Conservation (phyloP, 768 basidiomycete species). For the Russula compacta region DNA sequence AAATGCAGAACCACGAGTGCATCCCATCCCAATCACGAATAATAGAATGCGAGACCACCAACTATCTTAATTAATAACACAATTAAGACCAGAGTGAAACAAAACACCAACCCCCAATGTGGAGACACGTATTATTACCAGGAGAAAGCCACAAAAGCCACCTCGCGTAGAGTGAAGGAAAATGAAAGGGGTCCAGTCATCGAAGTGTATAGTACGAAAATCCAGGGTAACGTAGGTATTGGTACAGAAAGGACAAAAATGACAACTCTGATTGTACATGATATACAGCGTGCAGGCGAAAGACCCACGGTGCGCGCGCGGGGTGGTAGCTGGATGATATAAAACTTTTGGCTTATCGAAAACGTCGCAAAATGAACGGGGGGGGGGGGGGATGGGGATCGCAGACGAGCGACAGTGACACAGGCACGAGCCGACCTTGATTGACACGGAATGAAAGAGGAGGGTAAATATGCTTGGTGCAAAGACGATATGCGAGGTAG, state of each 20-base stretch:
- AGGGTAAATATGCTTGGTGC: slow-evolving; percentile 5
- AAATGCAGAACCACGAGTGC: no score
- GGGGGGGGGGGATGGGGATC: no score
- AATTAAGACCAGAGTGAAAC: not conserved
- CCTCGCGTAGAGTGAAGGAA: not conserved
- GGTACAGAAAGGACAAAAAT: slow-evolving; percentile 16
- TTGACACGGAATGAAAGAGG: slow-evolving; percentile 4
- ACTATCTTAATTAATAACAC: not conserved
- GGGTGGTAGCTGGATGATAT: slow-evolving; percentile 8
- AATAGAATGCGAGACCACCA: not conserved
- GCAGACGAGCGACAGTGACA: slow-evolving; percentile 15
- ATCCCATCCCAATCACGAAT: not conserved
- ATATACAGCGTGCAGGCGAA: slow-evolving; percentile 15
- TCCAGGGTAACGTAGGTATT: slow-evolving; percentile 19
- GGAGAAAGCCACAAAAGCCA: not conserved
- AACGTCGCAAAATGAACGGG: slow-evolving; percentile 3
- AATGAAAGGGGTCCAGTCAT: not conserved
- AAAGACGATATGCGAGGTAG: slow-evolving; percentile 17
- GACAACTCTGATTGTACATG: slow-evolving; percentile 15
- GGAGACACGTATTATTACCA: slow-evolving; percentile 13
- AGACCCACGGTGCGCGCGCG: not conserved
- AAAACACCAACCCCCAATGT: slow-evolving; percentile 1
- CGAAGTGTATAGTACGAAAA: slow-evolving; percentile 13
- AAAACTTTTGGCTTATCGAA: slow-evolving; percentile 12
- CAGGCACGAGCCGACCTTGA: slow-evolving; percentile 11